Conservation (phyloP, 176 grass and related monocot species). For the Carex kokanica region DNA sequence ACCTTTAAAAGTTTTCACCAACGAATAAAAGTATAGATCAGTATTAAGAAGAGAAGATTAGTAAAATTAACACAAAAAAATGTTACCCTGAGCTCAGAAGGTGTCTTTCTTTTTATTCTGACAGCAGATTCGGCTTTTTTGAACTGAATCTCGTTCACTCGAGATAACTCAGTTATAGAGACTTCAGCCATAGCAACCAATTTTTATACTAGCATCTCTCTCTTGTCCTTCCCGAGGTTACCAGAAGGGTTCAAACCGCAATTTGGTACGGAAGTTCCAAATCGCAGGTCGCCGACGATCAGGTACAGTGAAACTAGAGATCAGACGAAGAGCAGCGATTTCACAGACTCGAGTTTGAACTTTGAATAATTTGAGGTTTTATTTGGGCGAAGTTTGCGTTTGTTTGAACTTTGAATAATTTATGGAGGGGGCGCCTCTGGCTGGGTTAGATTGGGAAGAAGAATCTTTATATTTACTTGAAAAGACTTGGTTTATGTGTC, state of each 20-base stretch:
- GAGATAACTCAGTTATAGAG: conserved; percentile 41
- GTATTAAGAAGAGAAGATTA: background rate
- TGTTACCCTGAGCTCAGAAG: conserved; percentile 66
- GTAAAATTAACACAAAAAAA: background rate
- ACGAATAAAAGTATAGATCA: background rate
- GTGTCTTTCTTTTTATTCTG: conserved; percentile 86
- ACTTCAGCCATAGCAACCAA: conserved; percentile 57
- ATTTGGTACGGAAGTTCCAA: background rate
- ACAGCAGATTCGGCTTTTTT: conserved; percentile 25
- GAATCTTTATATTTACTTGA: too few relatives aligned
- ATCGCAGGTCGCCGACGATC: too few relatives aligned
- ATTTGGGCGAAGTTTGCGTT: too few relatives aligned
- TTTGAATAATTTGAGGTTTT: too few relatives aligned
- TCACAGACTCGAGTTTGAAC: too few relatives aligned
- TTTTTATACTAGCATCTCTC: background rate
- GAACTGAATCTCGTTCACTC: conserved; percentile 28
- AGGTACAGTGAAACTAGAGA: too few relatives aligned
- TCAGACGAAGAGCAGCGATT: too few relatives aligned
- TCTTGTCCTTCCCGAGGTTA: background rate
- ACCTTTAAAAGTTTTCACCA: background rate
- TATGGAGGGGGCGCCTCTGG: too few relatives aligned
- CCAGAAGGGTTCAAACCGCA: background rate
- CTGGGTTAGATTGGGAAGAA: too few relatives aligned
- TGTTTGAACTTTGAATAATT: too few relatives aligned
- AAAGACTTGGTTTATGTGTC: too few relatives aligned